Evolutionary conservation across 2,329 filamentous ascomycete species (phyloP), one percentile per base, ranked within the genome.

Genomic region (Apiospora marii): DNA sequence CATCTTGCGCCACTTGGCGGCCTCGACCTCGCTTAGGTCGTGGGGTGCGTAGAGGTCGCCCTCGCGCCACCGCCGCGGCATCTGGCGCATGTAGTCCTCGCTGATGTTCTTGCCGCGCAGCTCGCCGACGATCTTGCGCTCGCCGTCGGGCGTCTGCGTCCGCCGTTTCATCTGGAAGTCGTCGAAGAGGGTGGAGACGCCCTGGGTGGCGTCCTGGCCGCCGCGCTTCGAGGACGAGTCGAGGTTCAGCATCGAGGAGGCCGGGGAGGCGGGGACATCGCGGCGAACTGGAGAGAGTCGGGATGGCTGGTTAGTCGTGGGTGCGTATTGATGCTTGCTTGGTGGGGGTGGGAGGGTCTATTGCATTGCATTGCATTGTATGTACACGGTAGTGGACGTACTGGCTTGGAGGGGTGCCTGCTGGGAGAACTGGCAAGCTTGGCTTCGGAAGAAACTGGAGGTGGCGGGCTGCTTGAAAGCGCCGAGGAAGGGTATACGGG

Each of bases 11-110:
- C 93, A 98, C 86, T 97, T 97, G 80, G 84, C 84, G 90, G 93
- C 92, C 88, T 98, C 95, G 48, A 86, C 84, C 34, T 91, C 87
- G 71, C 90, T 92, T 80, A 99, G 83, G 83, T 99, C 96, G 80
- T 95, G 93, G 46, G 96, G 96, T 73, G 95, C 89, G 84, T 98
- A 98, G 70, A 98, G 88, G 80, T 98, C 95, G 77, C 96, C 96
- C 0, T 85, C 78, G 78, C 87, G 86, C 92, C 93, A 98, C 53
- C 88, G 87, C 68, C 95, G 91, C 48, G 89, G 87, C 82, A 92
- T 88, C 82, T 94, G 91, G 74, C 83, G 85, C 77, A 90, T 83
- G 81, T 90, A 90, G 74, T 90, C 89, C 64, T 84, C 83, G 70
- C 83, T 83, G 67, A 82, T 77, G 78, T 84, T 83, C 75, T 81